Evolutionary conservation across 768 basidiomycete species (phyloP).

Genomic region (Sporobolomyces roseus): DNA sequence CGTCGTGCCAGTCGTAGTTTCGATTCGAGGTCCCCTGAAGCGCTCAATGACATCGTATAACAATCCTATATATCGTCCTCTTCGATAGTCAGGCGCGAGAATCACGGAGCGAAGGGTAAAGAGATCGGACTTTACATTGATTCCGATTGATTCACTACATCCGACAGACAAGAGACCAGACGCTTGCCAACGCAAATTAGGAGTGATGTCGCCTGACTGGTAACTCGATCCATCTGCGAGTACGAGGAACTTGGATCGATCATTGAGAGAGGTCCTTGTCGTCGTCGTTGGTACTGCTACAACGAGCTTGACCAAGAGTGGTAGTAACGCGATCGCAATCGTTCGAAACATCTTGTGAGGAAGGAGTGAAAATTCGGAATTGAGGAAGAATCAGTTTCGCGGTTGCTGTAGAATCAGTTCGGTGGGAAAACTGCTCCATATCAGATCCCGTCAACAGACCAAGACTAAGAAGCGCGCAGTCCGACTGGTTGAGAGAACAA

Average conservation of each 20-base stretch:
- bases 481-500: too few species aligned
- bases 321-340: not conserved
- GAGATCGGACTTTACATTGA: not conserved
- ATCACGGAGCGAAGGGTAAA: not conserved
- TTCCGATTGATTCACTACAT: constrained; percentile 8
- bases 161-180: not conserved
- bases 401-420: too few species aligned
- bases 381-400: too few species aligned
- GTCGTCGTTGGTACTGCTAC: not conserved
- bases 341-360: too few species aligned
- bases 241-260: not conserved
- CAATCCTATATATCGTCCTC: constrained; percentile 15
- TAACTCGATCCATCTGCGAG: constrained; percentile 17
- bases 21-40: constrained; percentile 2
- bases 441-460: too few species aligned
- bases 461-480: too few species aligned
- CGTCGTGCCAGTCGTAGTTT: not conserved
- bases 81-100: too few species aligned
- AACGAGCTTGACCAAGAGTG: too few species aligned
- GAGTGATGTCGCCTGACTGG: constrained; percentile 9
- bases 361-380: too few species aligned
- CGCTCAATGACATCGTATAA: constrained; percentile 10
- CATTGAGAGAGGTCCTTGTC: not conserved
- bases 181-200: constrained; percentile 11
- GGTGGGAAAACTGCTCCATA: too few species aligned